Evolutionary conservation across 2,329 filamentous ascomycete genomes (phyloP).

Genomic region (Cercospora brassicicola): DNA sequence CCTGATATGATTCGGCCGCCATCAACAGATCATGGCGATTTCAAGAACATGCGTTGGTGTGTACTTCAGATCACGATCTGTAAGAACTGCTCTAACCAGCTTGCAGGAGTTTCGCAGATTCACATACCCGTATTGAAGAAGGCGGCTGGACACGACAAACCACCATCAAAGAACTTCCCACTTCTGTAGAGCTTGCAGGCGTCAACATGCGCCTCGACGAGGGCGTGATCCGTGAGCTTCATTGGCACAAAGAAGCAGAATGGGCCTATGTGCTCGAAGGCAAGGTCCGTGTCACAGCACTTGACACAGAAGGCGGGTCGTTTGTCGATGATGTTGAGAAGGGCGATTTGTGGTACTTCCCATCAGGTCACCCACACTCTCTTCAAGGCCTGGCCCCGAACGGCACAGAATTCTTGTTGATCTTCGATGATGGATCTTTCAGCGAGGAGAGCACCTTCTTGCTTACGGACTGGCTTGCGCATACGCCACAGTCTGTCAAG

Average conservation of each 20-base stretch:
- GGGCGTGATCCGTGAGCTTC: conserved; percentile 72
- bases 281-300: conserved; percentile 67
- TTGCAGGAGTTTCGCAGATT: conserved; percentile 46
- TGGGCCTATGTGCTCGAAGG: conserved; percentile 72
- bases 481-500: conserved; percentile 70
- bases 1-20: conserved; percentile 72
- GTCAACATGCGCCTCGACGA: conserved; percentile 76
- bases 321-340: conserved; percentile 75
- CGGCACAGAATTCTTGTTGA: conserved; percentile 64
- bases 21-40: conserved; percentile 68
- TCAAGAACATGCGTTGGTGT: conserved; percentile 70
- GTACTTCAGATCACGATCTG: too few relatives aligned
- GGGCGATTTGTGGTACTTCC: conserved; percentile 81
- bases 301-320: conserved; percentile 73
- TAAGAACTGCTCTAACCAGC: not conserved
- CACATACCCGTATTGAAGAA: conserved; percentile 58
- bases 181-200: conserved; percentile 68
- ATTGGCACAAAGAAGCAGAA: conserved; percentile 80
- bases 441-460: conserved; percentile 69
- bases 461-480: conserved; percentile 71
- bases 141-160: conserved; percentile 77
- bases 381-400: conserved; percentile 66
- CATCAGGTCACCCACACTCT: conserved; percentile 73
- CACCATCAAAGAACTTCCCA: conserved; percentile 63
- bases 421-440: conserved; percentile 62